Conservation (phyloP, 306 rosid species). For the Styphnolobium japonicum region DNA sequence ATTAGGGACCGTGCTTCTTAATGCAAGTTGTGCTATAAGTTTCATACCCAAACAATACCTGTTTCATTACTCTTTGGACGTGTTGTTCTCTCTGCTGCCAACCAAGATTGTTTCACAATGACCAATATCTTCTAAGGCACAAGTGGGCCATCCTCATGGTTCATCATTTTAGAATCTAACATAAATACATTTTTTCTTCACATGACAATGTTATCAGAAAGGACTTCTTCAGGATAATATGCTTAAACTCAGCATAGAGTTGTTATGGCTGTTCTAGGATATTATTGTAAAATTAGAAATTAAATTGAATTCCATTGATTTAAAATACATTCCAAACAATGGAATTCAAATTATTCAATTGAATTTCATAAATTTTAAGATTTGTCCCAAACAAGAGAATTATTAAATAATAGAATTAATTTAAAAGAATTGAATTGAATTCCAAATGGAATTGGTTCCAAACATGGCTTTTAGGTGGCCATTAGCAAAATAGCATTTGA, state of each 20-base stretch:
- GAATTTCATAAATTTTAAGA: not conserved
- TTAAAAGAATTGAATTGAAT: not conserved
- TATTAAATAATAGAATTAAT: too few relatives aligned
- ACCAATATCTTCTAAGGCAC: not conserved
- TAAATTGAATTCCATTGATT: not conserved
- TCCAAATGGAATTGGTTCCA: not conserved
- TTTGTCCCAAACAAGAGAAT: not conserved
- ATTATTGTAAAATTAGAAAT: not conserved
- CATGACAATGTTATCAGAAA: not conserved
- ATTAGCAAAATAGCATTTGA: not conserved
- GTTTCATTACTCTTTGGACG: not conserved
- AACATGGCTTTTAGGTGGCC: not conserved
- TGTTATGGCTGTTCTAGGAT: not conserved
- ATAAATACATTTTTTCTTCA: not conserved
- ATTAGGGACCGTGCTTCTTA: constrained; percentile 4
- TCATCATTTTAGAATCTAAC: not conserved
- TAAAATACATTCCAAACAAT: not conserved
- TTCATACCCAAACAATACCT: not conserved
- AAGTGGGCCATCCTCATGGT: not conserved
- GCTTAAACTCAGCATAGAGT: not conserved
- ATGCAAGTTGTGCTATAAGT: not conserved
- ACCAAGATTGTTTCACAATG: not conserved
- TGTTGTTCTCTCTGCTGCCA: not conserved
- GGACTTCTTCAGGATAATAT: not conserved
- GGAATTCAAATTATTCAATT: not conserved